Percentiles rank a stretch among this genome's conserved stretches.
phyloP scores from a whole-genome alignment of 2,329 filamentous ascomycete genomes.

The Pseudofabraea citricarpa region DNA sequence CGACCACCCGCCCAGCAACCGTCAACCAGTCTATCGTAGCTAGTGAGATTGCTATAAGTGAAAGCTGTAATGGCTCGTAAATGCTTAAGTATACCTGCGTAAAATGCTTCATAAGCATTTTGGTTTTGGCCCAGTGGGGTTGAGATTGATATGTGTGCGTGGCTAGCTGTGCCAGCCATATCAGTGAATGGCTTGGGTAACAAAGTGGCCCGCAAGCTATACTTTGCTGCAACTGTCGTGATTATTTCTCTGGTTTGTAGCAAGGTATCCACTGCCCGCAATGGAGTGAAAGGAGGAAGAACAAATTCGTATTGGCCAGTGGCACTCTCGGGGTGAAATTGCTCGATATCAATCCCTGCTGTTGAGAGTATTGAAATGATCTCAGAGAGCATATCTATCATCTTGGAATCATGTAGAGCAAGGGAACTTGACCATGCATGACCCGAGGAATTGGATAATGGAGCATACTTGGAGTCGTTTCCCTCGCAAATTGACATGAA shows the following conservation, averaged over 20 bases:
- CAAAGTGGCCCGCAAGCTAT: conserved; percentile 64
- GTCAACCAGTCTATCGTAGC: conserved; percentile 64
- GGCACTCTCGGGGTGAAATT: conserved; percentile 71
- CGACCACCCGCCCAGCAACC: conserved; percentile 74
- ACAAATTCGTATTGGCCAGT: conserved; percentile 76
- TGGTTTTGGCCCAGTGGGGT: conserved; percentile 21
- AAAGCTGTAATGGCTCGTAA: conserved; percentile 65
- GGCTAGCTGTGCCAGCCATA: conserved; percentile 59
- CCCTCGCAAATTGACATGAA: conserved; percentile 46
- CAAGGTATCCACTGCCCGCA: conserved; percentile 67
- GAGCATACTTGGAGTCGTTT: conserved; percentile 31
- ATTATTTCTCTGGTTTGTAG: conserved; percentile 69
- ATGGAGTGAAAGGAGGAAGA: conserved; percentile 55
- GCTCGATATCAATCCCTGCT: conserved; percentile 62
- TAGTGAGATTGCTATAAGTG: conserved; percentile 58
- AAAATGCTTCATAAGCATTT: conserved; percentile 58
- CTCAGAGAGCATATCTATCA: conserved; percentile 57
- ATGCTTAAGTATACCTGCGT: conserved; percentile 65
- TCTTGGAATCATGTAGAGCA: conserved; percentile 52
- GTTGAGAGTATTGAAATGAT: conserved; percentile 56
- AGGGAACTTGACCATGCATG: conserved; percentile 70
- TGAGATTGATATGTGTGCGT: conserved; percentile 66
- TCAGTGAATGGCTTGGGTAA: conserved; percentile 63
- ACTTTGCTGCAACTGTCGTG: conserved; percentile 54
- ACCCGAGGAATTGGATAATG: conserved; percentile 48